Evolutionary conservation across 306 rosid genomes (phyloP), one percentile per base, ranked within the genome.

Genomic region (Lathyrus tuberosus): DNA sequence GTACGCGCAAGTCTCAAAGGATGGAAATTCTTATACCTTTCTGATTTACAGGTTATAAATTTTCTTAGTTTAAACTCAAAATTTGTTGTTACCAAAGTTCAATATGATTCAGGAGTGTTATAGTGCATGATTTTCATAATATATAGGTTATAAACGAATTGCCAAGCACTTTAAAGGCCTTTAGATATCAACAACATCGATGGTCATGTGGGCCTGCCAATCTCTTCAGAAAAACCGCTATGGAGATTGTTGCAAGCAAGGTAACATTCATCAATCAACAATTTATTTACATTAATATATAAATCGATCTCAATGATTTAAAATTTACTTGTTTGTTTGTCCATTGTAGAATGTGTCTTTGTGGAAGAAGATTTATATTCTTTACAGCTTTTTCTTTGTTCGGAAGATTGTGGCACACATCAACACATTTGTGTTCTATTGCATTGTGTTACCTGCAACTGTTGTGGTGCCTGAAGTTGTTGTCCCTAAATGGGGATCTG

Each of bases 151-250:
- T 83, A 78, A 92, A 79, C 52, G 97, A 92, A 77, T 75, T 92
- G 70, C 97, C 97, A 12, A 92, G 97, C 52, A 92, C 97, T 66
- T 83, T 89, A 63, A 92, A 89, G 81, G 97, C 97, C 62, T 92
- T 84, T 70, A 88, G 97, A 2, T 86, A 78, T 76, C 97, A 92
- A 67, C 97, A 92, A 54, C 97, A 92, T 48, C 66, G 97, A 15
- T 92, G 97, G 97, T 92, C 96, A 16, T 89, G 97, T 69, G 97
- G 97, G 30, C 97, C 97, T 3, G 96, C 97, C 67, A 92, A 92
- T 79, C 95, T 92, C 24, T 92, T 92, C 83, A 82, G 82, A 79
- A 92, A 92, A 82, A 82, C 86, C 92, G 71, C 35, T 1, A 28
- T 77, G 84, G 97, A 92, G 77, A 87, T 92, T 12, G 48, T 85